Base-by-base conservation (phyloP, 495 filamentous ascomycete genomes). In the Penicillium salamii region DNA sequence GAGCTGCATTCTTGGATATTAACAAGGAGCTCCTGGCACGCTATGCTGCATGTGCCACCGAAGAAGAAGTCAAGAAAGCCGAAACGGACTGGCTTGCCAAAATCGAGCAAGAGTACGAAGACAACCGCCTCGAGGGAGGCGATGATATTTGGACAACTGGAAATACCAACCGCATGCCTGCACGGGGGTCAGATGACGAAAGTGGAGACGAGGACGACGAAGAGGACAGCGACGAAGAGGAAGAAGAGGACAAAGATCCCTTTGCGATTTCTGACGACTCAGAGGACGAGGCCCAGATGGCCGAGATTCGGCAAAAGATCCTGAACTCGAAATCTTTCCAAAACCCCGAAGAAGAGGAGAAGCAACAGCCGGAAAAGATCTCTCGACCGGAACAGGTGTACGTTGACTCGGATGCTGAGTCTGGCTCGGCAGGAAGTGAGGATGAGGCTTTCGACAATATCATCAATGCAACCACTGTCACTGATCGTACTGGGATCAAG, bases 271-370 rank as follows among this genome's bases (percentile, higher is more conserved):
- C 88, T 29, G 78, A 92, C 35, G 85, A 90, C 34, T 85, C 86
- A 5, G 84, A 88, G 9, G 85, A 88, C 12, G 88, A 95, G 57
- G 88, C 89, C 38, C 87, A 95, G 61, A 97, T 96, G 88, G 91
- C 89, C 33, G 90, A 93, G 55, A 83, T 98, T 21, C 77, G 93
- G 32, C 82, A 83, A 33, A 85, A 87, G 56, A 88, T 96, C 17
- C 76, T 97, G 3, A 83, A 80, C 2, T 96, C 92, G 3, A 96
- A 91, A 55, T 77, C 88, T 0, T 98, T 97, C 55, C 74, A 87
- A 33, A 88, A 89, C 54, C 82, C 75, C 12, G 60, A 65, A 20
- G 68, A 66, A 41, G 59, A 72, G 38, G 80, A 81, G 41, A 81
- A 80, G 42, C 67, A 66, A 15, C 61, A 76, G 24, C 76, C 74